phyloP scores from a whole-genome alignment of 768 basidiomycete species.

The Sporobolomyces phaffii region DNA sequence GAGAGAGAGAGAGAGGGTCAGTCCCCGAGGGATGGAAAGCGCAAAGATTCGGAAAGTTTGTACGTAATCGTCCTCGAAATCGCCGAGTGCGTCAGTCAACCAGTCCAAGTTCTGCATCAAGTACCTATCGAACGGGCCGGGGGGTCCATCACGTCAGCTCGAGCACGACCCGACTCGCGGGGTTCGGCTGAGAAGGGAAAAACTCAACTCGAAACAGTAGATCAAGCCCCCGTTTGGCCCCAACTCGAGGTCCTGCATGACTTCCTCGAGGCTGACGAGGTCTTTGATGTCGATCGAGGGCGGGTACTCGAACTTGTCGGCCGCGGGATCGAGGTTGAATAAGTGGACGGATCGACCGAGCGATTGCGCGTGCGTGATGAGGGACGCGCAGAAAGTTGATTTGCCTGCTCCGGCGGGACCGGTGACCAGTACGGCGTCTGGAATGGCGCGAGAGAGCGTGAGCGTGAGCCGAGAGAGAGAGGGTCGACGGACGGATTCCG shows the following conservation, averaged over 20 bases:
- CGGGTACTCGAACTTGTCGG: slow-evolving; percentile 83
- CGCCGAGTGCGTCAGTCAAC: slow-evolving; percentile 91
- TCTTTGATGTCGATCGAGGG: slow-evolving; percentile 91
- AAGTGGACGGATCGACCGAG: slow-evolving; percentile 80
- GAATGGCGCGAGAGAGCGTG: neutral
- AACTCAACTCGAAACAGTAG: slow-evolving; percentile 89
- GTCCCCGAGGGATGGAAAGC: no score
- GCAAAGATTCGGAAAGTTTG: no score
- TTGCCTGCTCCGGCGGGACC: slow-evolving; percentile 99
- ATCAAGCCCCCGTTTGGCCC: slow-evolving; percentile 96
- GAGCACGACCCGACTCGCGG: no score
- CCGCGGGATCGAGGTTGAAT: slow-evolving; percentile 96
- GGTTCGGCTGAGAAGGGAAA: no score
- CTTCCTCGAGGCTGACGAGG: slow-evolving; percentile 84
- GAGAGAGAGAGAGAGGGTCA: neutral
- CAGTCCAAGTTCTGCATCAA: slow-evolving; percentile 95
- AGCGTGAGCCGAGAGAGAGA: neutral
- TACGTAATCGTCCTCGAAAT: slow-evolving; percentile 88
- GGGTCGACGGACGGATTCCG: neutral
- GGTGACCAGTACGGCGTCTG: slow-evolving; percentile 40
- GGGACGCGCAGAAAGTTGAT: slow-evolving; percentile 81
- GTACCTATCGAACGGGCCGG: slow-evolving; percentile 59
- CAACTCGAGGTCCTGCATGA: slow-evolving; percentile 88
- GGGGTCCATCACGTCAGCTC: neutral
- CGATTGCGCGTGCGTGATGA: slow-evolving; percentile 79